A percentile compares a stretch with the other conserved stretches of the same genome.
phyloP scores from a whole-genome alignment of 305 asterid species.

The Solanum hybrid region DNA sequence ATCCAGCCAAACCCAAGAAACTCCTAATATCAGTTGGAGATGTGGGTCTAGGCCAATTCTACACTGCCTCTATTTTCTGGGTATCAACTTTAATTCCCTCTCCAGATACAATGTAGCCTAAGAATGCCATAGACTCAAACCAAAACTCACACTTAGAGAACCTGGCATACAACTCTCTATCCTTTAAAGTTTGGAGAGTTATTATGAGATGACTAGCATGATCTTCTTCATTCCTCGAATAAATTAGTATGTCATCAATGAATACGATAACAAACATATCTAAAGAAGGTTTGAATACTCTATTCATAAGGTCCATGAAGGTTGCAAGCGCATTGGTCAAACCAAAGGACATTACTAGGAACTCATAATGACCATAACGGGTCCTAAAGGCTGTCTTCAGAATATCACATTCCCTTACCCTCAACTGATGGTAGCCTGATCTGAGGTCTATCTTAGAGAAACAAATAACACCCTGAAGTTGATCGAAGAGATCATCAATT shows the following conservation, averaged over 20 bases:
- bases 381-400: background rate
- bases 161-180: background rate
- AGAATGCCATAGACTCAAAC: background rate
- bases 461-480: too few species aligned
- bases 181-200: background rate
- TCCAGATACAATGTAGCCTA: background rate
- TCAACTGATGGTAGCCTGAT: background rate
- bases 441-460: background rate
- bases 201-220: background rate
- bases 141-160: background rate
- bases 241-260: background rate
- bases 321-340: background rate
- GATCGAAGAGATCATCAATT: too few species aligned
- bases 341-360: background rate
- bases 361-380: background rate
- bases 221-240: background rate
- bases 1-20: too few species aligned
- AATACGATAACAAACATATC: background rate
- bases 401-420: background rate
- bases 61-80: background rate
- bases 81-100: background rate
- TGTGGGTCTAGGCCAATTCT: too few species aligned
- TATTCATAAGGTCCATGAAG: background rate
- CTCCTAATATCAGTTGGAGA: too few species aligned
- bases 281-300: background rate